Evolutionary conservation across 2,329 filamentous ascomycete genomes (phyloP).

Genomic region (Aspergillus versicolor): DNA sequence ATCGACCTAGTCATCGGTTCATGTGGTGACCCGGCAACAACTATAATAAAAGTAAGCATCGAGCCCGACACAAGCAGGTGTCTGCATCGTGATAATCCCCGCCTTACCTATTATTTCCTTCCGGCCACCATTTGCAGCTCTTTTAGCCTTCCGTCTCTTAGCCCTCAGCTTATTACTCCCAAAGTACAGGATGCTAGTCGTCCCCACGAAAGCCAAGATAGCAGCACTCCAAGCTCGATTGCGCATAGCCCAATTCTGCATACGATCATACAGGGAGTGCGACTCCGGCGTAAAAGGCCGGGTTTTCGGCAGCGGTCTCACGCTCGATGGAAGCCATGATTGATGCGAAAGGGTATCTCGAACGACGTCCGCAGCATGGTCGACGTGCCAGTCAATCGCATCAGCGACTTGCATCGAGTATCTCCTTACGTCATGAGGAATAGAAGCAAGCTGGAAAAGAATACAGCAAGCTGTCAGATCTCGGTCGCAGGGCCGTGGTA

Average conservation of each 20-base stretch:
- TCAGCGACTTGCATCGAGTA: conserved; percentile 75
- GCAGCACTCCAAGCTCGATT: conserved; percentile 74
- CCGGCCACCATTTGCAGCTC: conserved; percentile 78
- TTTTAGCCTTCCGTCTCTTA: conserved; percentile 71
- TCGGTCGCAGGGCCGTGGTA: background rate
- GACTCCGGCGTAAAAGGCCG: conserved; percentile 31
- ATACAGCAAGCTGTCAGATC: conserved; percentile 13
- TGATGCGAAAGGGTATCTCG: conserved; percentile 67
- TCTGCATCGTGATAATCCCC: background rate
- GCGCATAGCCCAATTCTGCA: conserved; percentile 68
- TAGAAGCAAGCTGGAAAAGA: conserved; percentile 51
- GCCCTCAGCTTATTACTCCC: conserved; percentile 60
- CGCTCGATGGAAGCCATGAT: conserved; percentile 70
- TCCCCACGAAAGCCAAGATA: conserved; percentile 68
- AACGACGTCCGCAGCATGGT: conserved; percentile 68
- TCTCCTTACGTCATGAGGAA: conserved; percentile 65
- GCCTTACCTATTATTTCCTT: conserved; percentile 70
- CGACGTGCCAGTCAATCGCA: conserved; percentile 77
- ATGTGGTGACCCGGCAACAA: conserved; percentile 83
- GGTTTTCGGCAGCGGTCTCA: conserved; percentile 53
- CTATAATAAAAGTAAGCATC: conserved; percentile 42
- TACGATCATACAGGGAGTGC: conserved; percentile 51
- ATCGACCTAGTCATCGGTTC: conserved; percentile 82
- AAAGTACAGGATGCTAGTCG: conserved; percentile 58
- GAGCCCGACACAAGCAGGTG: background rate